Evolutionary conservation across 2,329 filamentous ascomycete genomes (phyloP).

Genomic region (Aureobasidium zeae): DNA sequence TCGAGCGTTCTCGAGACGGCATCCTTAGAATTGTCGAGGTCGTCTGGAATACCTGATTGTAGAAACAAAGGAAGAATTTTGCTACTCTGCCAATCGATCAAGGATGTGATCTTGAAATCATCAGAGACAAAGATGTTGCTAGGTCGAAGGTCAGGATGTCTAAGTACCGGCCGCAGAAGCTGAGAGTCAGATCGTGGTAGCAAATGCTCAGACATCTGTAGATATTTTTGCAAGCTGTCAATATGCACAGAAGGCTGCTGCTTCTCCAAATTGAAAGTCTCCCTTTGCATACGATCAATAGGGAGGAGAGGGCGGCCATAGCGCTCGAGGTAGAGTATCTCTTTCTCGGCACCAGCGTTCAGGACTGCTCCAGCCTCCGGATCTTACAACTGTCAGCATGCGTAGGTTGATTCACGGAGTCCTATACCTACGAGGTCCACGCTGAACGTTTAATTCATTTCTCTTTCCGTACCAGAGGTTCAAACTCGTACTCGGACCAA

Average conservation of each 20-base stretch:
- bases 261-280: conserved; percentile 27
- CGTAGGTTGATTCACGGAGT: neutral
- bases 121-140: neutral
- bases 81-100: conserved; percentile 37
- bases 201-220: conserved; percentile 24
- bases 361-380: conserved; percentile 22
- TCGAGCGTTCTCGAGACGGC: neutral
- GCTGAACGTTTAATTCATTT: conserved; percentile 21
- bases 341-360: conserved; percentile 27
- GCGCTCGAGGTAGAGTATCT: conserved; percentile 25
- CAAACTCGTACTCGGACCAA: conserved; percentile 27
- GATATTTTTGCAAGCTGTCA: conserved; percentile 17
- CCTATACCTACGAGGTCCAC: conserved; percentile 27
- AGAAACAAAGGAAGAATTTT: conserved; percentile 32
- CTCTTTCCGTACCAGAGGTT: conserved; percentile 25
- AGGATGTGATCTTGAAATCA: conserved; percentile 25
- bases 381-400: conserved; percentile 15
- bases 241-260: conserved; percentile 19
- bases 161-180: conserved; percentile 16
- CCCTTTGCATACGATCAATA: conserved; percentile 26
- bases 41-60: conserved; percentile 31
- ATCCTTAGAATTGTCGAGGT: conserved; percentile 20
- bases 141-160: neutral
- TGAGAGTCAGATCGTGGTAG: conserved; percentile 23
- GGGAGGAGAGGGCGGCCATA: conserved; percentile 27